Base-by-base conservation (phyloP, 1,139 yeast species). In the Suzukiozyma palmioleophila region DNA sequence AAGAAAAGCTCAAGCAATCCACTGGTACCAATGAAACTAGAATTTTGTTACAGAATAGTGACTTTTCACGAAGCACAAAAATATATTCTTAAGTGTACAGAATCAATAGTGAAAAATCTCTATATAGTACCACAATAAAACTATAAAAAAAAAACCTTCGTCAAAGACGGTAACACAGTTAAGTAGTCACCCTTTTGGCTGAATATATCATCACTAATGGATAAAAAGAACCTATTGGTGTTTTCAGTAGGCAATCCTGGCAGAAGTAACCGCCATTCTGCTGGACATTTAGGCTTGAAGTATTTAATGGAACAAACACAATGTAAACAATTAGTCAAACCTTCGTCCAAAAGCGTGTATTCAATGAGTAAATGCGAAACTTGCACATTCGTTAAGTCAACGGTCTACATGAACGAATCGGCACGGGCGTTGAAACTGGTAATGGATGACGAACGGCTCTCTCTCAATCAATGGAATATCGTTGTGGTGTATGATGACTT, bases 171-270 rank as follows among this genome's bases (percentile, higher is more conserved):
- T 28, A 3, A n/a, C 7, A 8, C 10, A 5, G 31, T 8, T 8
- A 3, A 8, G 4, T 12, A 28, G 4, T 28, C 10, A 4, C 6
- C 16, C 16, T 12, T 28, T 28, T 13, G 31, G 16, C 16, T 6
- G 7, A 9, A 13, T 3, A 28, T 28, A n/a, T 8, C 31, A 14
- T 3, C 10, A 7, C 22, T 11, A 30, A 30, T 30, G 33, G 33
- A 30, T 6, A 16, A n/a, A 13, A 32, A 14, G 12, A 37, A 64
- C 9, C 9, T 28, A 13, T 54, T 66, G 1, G 43, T 69, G 22
- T 62, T 67, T 42, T 68, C 75, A 5, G 56, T 70, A 24, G 75
- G 76, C 2, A 70, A 70, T 45, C 75, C 75, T 1, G 75, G 75
- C 0, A 60, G 64, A 1, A 48, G 57, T 13, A 62, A 53, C 22